Evolutionary conservation across 345 rosid species (phyloP).

Genomic region (Populus alba): DNA sequence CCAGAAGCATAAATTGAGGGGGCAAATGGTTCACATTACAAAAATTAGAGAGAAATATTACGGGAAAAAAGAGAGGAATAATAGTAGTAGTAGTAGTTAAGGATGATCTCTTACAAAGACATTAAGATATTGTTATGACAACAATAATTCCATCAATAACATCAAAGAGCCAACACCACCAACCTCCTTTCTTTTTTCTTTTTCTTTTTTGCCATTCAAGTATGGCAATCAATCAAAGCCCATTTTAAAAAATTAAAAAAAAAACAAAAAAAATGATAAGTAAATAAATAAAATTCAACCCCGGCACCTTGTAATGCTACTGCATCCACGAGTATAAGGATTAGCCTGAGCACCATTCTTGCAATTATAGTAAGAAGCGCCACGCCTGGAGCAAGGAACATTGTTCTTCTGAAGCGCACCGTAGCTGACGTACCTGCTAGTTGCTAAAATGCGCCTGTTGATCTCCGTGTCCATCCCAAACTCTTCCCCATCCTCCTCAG

Average conservation of each 20-base stretch:
- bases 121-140: neutral
- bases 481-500: conserved; percentile 48
- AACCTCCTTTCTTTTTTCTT: neutral
- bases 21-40: neutral
- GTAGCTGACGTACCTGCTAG: conserved; percentile 76
- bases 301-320: conserved; percentile 81
- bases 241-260: neutral
- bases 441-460: conserved; percentile 77
- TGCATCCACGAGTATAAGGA: conserved; percentile 90
- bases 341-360: conserved; percentile 68
- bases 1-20: neutral
- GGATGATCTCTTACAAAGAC: conserved; percentile 14
- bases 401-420: conserved; percentile 83
- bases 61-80: neutral
- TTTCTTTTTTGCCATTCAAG: neutral
- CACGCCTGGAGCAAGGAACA: conserved; percentile 93
- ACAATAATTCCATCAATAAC: conserved; percentile 11
- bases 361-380: conserved; percentile 97
- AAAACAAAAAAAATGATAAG: neutral
- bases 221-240: neutral
- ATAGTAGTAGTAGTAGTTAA: neutral
- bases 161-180: neutral
- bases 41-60: neutral
- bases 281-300: conserved; percentile 6
- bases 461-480: conserved; percentile 72